A percentile compares a stretch with the other conserved stretches of the same genome.
phyloP scores from a whole-genome alignment of 257 asterid genomes.

The Solanum chilense region DNA sequence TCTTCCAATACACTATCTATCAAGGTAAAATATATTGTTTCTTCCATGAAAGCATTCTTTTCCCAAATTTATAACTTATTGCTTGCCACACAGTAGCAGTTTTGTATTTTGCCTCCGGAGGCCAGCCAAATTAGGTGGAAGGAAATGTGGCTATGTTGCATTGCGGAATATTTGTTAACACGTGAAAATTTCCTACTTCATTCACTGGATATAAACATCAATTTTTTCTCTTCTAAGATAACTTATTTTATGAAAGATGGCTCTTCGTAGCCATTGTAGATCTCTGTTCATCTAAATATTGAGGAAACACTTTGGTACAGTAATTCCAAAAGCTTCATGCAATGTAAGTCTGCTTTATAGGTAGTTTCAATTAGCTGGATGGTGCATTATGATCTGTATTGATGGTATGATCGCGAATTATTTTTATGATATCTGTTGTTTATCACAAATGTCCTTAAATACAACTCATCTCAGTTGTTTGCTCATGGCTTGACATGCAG shows the following conservation, averaged over 20 bases:
- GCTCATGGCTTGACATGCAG: background rate
- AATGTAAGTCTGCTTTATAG: background rate
- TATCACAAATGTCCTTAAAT: background rate
- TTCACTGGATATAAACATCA: background rate
- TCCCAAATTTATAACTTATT: background rate
- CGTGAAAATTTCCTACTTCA: background rate
- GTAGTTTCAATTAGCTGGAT: background rate
- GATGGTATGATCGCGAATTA: background rate
- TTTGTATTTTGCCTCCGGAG: background rate
- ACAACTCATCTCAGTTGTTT: background rate
- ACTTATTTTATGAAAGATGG: background rate
- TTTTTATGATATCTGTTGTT: background rate
- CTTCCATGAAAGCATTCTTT: background rate
- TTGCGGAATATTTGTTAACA: background rate
- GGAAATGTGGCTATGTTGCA: background rate
- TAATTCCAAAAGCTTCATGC: background rate
- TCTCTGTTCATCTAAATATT: background rate
- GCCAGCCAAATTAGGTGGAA: background rate
- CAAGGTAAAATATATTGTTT: background rate
- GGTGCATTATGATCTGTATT: background rate
- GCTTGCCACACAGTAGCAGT: background rate
- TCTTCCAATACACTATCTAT: background rate
- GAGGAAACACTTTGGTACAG: background rate
- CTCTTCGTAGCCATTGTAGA: background rate
- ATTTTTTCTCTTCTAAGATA: background rate